These are phyloP conservation scores for Oryza longistaminata DNA, from an alignment of 176 grass and related monocot genomes.

Conservation along the genomic window DNA sequence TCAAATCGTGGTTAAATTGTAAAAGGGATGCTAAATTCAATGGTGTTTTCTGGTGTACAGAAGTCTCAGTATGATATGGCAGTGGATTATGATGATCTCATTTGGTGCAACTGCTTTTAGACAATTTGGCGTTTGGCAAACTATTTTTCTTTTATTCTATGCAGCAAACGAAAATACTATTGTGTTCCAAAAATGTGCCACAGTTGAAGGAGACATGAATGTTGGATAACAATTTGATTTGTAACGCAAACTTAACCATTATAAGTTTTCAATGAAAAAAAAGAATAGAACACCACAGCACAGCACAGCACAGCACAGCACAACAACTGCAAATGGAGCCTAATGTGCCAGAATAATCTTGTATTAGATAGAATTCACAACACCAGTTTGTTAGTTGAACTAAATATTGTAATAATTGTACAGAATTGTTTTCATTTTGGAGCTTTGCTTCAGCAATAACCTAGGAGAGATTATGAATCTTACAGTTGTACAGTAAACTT, in stretches of 20 bases:
- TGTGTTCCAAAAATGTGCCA: too few relatives aligned
- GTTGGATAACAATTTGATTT: neutral
- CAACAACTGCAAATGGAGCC: neutral
- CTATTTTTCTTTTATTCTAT: too few relatives aligned
- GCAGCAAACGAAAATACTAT: too few relatives aligned
- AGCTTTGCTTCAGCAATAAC: neutral
- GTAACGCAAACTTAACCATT: neutral
- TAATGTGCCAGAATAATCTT: neutral
- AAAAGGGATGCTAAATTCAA: neutral
- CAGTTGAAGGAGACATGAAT: too few relatives aligned
- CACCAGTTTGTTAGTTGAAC: neutral
- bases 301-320: neutral
- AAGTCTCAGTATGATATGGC: too few relatives aligned
- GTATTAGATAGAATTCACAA: neutral
- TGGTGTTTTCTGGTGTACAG: neutral
- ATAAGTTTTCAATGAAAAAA: neutral
- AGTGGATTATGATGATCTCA: too few relatives aligned
- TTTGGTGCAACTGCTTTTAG: too few relatives aligned
- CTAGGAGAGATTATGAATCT: neutral
- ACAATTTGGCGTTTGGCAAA: too few relatives aligned
- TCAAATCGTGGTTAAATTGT: neutral
- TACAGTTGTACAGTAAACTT: neutral
- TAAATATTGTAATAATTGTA: conserved; percentile 1
- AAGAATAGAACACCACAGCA: neutral
- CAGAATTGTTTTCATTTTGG: neutral